Conservation (phyloP, 2,329 filamentous ascomycete genomes). For the Pestalotiopsis fici region DNA sequence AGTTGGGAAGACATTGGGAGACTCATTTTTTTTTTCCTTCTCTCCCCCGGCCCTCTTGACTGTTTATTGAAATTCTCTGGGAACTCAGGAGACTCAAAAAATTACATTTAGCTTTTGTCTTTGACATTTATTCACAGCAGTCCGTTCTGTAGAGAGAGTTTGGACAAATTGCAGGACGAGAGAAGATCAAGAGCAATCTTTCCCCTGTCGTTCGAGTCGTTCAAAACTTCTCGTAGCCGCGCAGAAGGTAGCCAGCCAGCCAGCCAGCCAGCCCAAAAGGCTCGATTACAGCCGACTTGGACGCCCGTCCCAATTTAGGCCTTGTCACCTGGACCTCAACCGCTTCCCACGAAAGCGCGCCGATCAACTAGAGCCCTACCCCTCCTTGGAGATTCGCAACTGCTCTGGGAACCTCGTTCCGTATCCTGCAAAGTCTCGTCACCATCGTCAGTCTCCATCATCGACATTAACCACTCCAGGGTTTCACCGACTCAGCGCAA, state of each 20-base stretch:
- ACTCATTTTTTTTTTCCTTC: not conserved
- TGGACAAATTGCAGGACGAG: no score
- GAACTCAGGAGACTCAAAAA: no score
- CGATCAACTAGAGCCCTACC: conserved; percentile 11
- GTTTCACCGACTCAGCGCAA: not conserved
- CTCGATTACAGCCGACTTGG: conserved; percentile 1
- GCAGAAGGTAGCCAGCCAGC: not conserved
- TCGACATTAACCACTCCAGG: not conserved
- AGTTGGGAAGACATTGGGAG: not conserved
- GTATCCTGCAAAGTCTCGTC: conserved; percentile 4
- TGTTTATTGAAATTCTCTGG: no score
- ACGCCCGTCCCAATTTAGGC: conserved; percentile 9
- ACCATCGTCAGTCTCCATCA: conserved; percentile 3
- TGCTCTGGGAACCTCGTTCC: conserved; percentile 1
- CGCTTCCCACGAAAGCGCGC: conserved; percentile 7
- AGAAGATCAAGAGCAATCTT: not conserved
- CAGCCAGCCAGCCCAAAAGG: not conserved
- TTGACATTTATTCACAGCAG: no score
- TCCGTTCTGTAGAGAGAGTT: no score
- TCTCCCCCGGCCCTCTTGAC: no score
- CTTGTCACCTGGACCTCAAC: conserved; percentile 6
- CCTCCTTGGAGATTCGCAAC: conserved; percentile 9
- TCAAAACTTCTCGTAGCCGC: not conserved
- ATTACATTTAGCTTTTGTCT: no score
- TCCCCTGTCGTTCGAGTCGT: not conserved